phyloP scores from a whole-genome alignment of 78 protist genomes.

The Speleostelium caveatum region DNA sequence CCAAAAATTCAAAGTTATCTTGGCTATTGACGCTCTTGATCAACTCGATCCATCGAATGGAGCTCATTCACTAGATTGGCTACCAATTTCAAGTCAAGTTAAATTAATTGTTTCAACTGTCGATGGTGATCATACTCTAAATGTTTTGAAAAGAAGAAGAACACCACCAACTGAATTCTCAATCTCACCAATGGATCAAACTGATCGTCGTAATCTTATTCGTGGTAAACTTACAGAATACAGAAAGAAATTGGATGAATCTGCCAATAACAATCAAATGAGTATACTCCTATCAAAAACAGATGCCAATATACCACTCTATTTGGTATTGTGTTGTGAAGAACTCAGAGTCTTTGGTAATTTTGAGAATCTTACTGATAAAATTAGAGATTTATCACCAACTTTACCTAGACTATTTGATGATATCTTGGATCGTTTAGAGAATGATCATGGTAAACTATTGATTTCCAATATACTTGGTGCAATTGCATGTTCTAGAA shows the following conservation, averaged over 20 bases:
- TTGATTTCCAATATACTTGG: constrained; percentile 32
- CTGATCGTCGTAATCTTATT: constrained; percentile 52
- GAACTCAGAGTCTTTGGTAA: constrained; percentile 79
- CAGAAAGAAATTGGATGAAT: constrained; percentile 86
- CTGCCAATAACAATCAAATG: constrained; percentile 72
- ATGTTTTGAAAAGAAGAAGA: constrained; percentile 16
- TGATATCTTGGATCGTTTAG: constrained; percentile 73
- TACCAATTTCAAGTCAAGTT: constrained; percentile 50
- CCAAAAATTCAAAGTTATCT: neutral
- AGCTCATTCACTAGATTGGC: constrained; percentile 81
- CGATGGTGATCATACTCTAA: constrained; percentile 51
- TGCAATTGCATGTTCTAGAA: constrained; percentile 65
- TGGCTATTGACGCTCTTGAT: constrained; percentile 86
- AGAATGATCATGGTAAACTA: constrained; percentile 58
- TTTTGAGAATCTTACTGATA: constrained; percentile 76
- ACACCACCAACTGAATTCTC: constrained; percentile 22
- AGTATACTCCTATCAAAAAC: constrained; percentile 52
- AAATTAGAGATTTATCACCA: constrained; percentile 34
- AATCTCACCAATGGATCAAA: constrained; percentile 41
- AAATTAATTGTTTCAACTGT: constrained; percentile 22
- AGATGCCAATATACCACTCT: constrained; percentile 76
- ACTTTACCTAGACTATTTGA: constrained; percentile 69
- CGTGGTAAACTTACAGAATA: constrained; percentile 34
- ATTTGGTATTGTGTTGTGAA: constrained; percentile 69
- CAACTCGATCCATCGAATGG: constrained; percentile 38